Base-by-base conservation (phyloP, 208 protist genomes). In the Trypanosomatidae sp. region DNA sequence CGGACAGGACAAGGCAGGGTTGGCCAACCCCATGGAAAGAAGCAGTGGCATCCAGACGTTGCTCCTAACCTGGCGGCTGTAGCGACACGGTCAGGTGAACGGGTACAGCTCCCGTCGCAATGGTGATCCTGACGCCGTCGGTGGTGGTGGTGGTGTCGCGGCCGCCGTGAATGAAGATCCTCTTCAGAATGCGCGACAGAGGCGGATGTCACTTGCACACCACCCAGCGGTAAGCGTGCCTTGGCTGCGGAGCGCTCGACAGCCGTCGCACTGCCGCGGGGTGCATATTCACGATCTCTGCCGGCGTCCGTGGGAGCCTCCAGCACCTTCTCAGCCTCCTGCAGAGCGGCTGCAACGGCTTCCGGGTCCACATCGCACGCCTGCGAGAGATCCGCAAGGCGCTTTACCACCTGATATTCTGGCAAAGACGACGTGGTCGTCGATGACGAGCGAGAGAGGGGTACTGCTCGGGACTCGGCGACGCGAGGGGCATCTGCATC, bases 351-450 rank as follows among this genome's bases (percentile, higher is more conserved):
- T 28, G 50, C 58, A 15, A 76, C 58, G 28, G 71, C 71, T 19
- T 30, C 28, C 5, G 65, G 58, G 49, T 75, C 69, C 12, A 64
- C 71, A 41, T 60, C 8, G 8, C 65, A 36, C 6, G 44, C 68
- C 66, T 71, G 76, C 19, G 76, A 81, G 12, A 81, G 53, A 53
- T 47, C 69, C 2, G 67, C 69, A 12, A 80, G 75, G 10, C 75
- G 70, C 39, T 59, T 47, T 15, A 80, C 66, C 22, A 75, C 69
- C 39, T 8, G 25, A 25, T 49, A 22, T 28, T 17, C 50, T 41
- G 46, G n/a, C 6, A 60, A 58, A 7, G 30, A 68, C 22, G 30
- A 68, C 22, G 25, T 17, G 6, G 44, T 53, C 7, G 41, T 41
- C 41, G 25, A 68, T 53, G 43, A 3, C 46, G 43, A 56, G 44